Evolutionary conservation across 345 rosid genomes (phyloP), one percentile per base, ranked within the genome.

Genomic region (Sonneratia alba): DNA sequence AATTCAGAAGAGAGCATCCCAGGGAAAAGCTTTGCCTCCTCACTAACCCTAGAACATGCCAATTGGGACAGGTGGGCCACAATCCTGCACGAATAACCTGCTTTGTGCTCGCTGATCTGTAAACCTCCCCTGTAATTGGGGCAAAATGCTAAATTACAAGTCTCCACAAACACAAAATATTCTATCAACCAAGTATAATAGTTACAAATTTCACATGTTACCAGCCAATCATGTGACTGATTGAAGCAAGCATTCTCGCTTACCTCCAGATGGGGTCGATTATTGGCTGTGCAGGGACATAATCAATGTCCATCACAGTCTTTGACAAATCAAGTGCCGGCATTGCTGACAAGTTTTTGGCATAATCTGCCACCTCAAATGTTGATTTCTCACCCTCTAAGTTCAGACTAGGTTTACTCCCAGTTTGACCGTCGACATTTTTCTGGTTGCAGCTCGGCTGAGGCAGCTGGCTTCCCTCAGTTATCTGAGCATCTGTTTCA

Each of bases 221-320:
- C 22, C 8, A 55, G 16, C 34, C 36, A 61, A 61, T n/a, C 37
- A 62, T 32, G 32, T 8, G 18, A 62, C 38, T 37, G 49, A 24
- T 27, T 65, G 70, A 21, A 78, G 53, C 69, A 24, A 57, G 2
- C 70, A 11, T 45, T 32, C 42, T 32, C 6, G 0, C 73, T 77
- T 80, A 89, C 98, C 87, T 85, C 98, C 98, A 90, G 68, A 78
- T 70, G 3, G 91, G 87, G 68, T 70, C 67, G 27, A 70, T n/a
- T 62, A 80, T 77, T 45, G 97, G 97, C 77, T 66, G 85, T 15
- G 91, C 91, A 76, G 55, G 76, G 32, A 66, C 70, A 77, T 24
- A 72, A 68, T n/a, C 12, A 57, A n/a, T 1, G 21, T 48, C 48
- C 36, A 72, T 37, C n/a, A 49, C 37, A 36, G 73, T 49, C 71